A percentile compares a stretch with the other conserved stretches of the same genome.
Evolutionary conservation across 106 monocot species (phyloP).

Genomic region (Alisma plantagoaquatica): DNA sequence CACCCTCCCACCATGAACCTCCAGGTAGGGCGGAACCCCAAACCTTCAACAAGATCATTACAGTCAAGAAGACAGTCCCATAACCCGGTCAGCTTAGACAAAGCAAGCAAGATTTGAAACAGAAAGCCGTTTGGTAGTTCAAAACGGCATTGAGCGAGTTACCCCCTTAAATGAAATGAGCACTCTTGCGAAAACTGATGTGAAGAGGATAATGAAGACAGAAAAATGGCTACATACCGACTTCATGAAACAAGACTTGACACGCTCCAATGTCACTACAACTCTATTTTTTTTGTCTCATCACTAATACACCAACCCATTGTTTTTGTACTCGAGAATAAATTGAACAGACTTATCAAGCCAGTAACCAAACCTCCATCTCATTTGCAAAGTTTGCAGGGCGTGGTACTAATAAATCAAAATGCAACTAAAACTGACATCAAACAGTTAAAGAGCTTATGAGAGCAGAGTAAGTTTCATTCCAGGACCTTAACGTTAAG

Average conservation of each 20-base stretch:
- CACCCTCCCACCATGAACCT: conserved; percentile 87
- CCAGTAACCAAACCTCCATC: too few relatives aligned
- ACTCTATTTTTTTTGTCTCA: too few relatives aligned
- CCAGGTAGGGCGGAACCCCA: conserved; percentile 78
- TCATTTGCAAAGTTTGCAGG: too few relatives aligned
- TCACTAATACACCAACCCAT: too few relatives aligned
- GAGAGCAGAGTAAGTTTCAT: background rate
- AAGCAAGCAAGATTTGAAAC: background rate
- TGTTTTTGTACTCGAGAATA: too few relatives aligned
- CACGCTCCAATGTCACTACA: too few relatives aligned
- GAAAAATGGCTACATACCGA: background rate
- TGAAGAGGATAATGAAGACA: background rate
- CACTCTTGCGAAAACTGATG: background rate
- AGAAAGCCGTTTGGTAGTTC: background rate
- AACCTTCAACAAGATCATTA: conserved; percentile 99
- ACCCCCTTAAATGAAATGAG: too few relatives aligned
- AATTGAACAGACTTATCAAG: too few relatives aligned
- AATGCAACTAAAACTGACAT: background rate
- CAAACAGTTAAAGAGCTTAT: background rate
- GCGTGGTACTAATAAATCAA: too few relatives aligned
- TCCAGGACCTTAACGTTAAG: background rate
- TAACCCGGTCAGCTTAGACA: background rate
- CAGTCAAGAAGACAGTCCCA: conserved; percentile 47
- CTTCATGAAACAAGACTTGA: too few relatives aligned
- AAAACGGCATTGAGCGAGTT: too few relatives aligned